A percentile compares a stretch with the other conserved stretches of the same genome.
Evolutionary conservation across 2,329 filamentous ascomycete genomes (phyloP).

Genomic region (Ascochyta lentis): DNA sequence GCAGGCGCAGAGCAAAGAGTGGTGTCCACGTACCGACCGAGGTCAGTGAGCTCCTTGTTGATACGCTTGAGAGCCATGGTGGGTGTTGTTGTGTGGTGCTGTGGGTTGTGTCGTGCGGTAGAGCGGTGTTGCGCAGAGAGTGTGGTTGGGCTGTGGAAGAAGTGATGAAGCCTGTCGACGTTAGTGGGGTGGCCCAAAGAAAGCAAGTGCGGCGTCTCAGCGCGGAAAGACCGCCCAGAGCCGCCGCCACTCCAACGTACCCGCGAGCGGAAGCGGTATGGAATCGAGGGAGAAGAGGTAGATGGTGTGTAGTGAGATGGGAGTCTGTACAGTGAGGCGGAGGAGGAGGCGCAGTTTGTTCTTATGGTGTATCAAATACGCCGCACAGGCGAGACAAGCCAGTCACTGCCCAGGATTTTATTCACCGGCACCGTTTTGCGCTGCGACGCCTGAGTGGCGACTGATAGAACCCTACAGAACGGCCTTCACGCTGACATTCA

Average conservation of each 20-base stretch:
- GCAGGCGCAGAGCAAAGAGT: constrained; percentile 14
- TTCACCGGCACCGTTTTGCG: constrained; percentile 39
- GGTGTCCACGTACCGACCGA: constrained; percentile 72
- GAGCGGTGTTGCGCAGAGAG: constrained; percentile 27
- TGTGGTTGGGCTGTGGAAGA: constrained; percentile 41
- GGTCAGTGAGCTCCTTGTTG: constrained; percentile 91
- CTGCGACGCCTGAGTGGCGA: constrained; percentile 37
- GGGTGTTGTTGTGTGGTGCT: constrained; percentile 34
- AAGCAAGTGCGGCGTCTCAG: constrained; percentile 46
- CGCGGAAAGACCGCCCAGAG: constrained; percentile 36
- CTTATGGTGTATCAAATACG: constrained; percentile 33
- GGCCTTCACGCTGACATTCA: constrained; percentile 32
- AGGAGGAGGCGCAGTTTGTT: constrained; percentile 25
- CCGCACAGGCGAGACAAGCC: constrained; percentile 29
- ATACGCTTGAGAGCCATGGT: constrained; percentile 89
- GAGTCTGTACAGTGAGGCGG: constrained; percentile 6
- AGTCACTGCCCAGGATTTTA: constrained; percentile 36
- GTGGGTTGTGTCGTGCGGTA: constrained; percentile 25
- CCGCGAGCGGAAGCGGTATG: constrained; percentile 4
- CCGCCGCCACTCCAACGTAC: constrained; percentile 16
- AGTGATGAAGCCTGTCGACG: constrained; percentile 28
- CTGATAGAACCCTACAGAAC: constrained; percentile 38
- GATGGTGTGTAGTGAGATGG: background rate
- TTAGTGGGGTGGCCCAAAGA: constrained; percentile 45
- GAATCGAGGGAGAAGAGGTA: constrained; percentile 10